Conservation (phyloP, 2,329 filamentous ascomycete genomes). For the Sarocladium oryzae region DNA sequence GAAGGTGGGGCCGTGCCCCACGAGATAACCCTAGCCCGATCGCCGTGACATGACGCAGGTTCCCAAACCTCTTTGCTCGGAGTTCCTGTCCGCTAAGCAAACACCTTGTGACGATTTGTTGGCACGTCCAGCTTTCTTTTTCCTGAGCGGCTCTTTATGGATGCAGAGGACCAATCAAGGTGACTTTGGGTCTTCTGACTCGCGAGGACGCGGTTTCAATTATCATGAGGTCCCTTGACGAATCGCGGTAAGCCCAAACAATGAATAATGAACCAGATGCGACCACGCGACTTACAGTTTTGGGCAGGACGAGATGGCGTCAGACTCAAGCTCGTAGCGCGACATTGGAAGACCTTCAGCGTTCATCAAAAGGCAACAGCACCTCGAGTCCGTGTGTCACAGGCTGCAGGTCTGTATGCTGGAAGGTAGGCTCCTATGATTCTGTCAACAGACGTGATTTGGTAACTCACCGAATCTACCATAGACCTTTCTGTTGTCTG, state of each 20-base stretch:
- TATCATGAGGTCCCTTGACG: constrained; percentile 31
- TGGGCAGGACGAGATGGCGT: constrained; percentile 59
- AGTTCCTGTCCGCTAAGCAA: background rate
- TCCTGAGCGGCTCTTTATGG: background rate
- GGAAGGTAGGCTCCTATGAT: constrained; percentile 61
- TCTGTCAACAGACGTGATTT: background rate
- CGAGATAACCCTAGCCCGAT: background rate
- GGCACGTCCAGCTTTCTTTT: background rate
- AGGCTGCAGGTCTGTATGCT: constrained; percentile 80
- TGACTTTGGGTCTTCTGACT: background rate
- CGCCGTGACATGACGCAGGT: background rate
- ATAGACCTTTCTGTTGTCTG: constrained; percentile 76
- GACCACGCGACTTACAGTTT: background rate
- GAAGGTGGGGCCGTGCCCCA: background rate
- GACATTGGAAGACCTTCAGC: constrained; percentile 55
- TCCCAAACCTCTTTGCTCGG: too few species aligned
- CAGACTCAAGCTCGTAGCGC: constrained; percentile 52
- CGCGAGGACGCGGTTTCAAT: background rate
- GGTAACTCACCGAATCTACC: background rate
- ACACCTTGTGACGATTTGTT: background rate
- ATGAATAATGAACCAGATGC: background rate
- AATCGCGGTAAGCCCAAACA: constrained; percentile 27
- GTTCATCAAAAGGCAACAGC: constrained; percentile 55
- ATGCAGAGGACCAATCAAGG: background rate
- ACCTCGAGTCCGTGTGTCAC: constrained; percentile 57